Percentiles rank a stretch among this genome's conserved stretches.
Conservation (phyloP, 208 protist species). For the Acanthamoeba quina region DNA sequence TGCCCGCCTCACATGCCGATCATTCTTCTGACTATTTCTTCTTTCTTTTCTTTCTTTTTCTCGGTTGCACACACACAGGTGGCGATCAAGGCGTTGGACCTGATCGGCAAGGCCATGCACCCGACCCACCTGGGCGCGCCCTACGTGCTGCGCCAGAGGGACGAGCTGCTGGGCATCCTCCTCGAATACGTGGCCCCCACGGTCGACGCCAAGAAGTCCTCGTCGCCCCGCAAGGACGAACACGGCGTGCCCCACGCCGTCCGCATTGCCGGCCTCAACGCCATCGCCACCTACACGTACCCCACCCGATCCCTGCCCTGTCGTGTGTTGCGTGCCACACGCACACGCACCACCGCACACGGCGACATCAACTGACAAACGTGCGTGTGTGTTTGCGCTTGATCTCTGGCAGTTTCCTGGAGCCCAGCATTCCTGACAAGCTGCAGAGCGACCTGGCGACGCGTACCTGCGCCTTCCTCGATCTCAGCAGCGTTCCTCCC, state of each 20-base stretch:
- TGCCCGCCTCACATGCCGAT: not conserved
- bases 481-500: not conserved
- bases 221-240: conserved; percentile 9
- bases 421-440: conserved; percentile 10
- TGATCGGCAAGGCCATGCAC: conserved; percentile 82
- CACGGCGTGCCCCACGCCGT: not conserved
- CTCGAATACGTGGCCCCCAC: conserved; percentile 73
- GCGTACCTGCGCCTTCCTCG: conserved; percentile 8
- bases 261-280: conserved; percentile 29
- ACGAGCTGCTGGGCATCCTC: conserved; percentile 78
- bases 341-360: no score
- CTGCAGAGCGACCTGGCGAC: conserved; percentile 15
- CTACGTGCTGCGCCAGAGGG: conserved; percentile 76
- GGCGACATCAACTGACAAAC: not conserved
- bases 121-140: conserved; percentile 46
- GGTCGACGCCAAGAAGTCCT: conserved; percentile 24
- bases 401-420: not conserved
- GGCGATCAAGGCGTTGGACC: conserved; percentile 72
- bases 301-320: not conserved
- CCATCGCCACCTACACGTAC: conserved; percentile 46
- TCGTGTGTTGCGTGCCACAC: no score
- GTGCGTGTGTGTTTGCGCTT: not conserved
- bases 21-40: no score
- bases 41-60: not conserved
- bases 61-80: not conserved